Percentiles rank a stretch among this genome's conserved stretches.
Evolutionary conservation across 441 rosid genomes (phyloP).

Genomic region (Breynia disticha): DNA sequence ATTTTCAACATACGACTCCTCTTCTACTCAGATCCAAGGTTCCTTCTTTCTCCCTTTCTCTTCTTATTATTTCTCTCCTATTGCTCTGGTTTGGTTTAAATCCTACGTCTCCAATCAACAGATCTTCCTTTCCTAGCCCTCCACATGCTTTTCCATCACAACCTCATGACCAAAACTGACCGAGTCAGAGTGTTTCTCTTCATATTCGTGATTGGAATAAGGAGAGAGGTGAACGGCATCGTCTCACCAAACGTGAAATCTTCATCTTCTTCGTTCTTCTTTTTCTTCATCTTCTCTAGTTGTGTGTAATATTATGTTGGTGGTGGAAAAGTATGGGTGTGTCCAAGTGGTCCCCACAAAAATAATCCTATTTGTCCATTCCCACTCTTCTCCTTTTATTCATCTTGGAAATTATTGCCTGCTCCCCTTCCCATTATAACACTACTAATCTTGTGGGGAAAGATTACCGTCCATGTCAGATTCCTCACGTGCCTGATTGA

Average conservation of each 20-base stretch:
- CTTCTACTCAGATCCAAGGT: constrained; percentile 80
- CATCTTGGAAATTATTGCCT: background rate
- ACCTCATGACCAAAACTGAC: too few relatives aligned
- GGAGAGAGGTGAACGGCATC: constrained; percentile 15
- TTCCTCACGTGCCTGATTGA: constrained; percentile 13
- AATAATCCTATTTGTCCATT: constrained; percentile 12
- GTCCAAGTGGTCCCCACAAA: too few relatives aligned
- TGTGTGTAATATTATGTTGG: too few relatives aligned
- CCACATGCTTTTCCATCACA: too few relatives aligned
- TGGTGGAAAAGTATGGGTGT: too few relatives aligned
- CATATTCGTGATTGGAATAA: too few relatives aligned
- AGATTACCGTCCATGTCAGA: constrained; percentile 23
- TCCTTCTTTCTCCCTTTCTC: constrained; percentile 1
- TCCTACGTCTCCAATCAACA: too few relatives aligned
- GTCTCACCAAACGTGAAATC: background rate
- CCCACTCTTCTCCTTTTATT: background rate
- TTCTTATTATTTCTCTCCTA: background rate
- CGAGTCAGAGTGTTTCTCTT: too few relatives aligned
- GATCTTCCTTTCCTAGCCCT: too few relatives aligned
- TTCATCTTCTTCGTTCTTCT: too few relatives aligned
- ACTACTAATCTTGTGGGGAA: too few relatives aligned
- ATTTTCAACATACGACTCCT: constrained; percentile 11
- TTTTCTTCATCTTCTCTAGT: too few relatives aligned
- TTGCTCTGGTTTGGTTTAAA: background rate
- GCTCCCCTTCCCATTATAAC: background rate